phyloP scores from a whole-genome alignment of 176 grass and related monocot genomes.

The Puya raimondii region DNA sequence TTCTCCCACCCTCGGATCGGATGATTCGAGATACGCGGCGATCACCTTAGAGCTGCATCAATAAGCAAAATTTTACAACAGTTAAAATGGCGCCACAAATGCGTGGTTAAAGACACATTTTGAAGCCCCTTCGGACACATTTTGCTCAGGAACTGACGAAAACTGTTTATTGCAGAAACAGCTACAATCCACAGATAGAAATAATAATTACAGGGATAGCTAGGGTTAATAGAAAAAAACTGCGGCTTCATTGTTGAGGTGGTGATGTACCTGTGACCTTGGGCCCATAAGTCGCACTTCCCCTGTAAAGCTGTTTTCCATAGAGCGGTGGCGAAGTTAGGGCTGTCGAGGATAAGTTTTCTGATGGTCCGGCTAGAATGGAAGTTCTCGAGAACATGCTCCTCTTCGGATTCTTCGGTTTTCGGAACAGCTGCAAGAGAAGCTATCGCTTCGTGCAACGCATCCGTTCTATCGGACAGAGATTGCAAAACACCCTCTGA shows the following conservation, averaged over 20 bases:
- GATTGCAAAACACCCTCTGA: constrained; percentile 52
- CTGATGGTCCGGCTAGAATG: constrained; percentile 68
- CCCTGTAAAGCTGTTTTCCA: constrained; percentile 70
- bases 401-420: constrained; percentile 41
- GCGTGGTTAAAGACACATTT: not conserved
- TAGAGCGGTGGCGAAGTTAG: constrained; percentile 50
- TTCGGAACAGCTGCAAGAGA: constrained; percentile 46
- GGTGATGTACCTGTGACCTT: constrained; percentile 60
- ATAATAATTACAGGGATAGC: too few species aligned
- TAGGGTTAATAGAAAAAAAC: too few species aligned
- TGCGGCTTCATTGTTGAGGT: not conserved
- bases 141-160: too few species aligned
- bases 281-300: constrained; percentile 51
- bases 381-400: constrained; percentile 80
- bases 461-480: constrained; percentile 26
- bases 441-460: constrained; percentile 65
- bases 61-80: not conserved
- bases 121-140: too few species aligned
- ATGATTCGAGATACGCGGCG: constrained; percentile 64
- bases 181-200: too few species aligned
- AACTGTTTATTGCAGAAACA: too few species aligned
- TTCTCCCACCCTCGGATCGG: constrained; percentile 40
- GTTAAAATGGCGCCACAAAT: not conserved
- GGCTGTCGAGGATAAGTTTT: constrained; percentile 53
- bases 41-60: constrained; percentile 72